Conservation (phyloP, 148 eudicot genomes). For the Fagopyrum esculentum region DNA sequence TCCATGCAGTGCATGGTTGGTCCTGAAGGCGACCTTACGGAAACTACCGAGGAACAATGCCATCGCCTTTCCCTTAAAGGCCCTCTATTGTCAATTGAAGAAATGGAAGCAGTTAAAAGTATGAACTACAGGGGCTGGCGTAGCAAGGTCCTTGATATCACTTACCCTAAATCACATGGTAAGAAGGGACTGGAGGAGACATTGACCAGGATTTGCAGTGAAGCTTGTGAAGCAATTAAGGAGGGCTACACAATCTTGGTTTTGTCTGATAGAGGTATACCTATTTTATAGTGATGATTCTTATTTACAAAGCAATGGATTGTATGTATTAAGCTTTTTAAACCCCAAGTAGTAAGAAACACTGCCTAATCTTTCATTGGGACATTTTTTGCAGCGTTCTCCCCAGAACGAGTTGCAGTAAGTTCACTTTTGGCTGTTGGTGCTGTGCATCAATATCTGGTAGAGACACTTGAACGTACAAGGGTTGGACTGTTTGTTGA, state of each 20-base stretch:
- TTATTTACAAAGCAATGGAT: background rate
- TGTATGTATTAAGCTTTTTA: background rate
- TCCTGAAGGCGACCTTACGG: conserved; percentile 98
- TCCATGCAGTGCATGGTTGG: conserved; percentile 99
- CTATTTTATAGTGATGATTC: background rate
- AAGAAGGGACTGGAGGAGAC: conserved; percentile 90
- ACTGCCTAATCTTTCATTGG: conserved; percentile 8
- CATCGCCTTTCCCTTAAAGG: conserved; percentile 95
- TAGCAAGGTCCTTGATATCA: conserved; percentile 88
- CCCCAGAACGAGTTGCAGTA: conserved; percentile 71
- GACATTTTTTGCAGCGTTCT: conserved; percentile 51
- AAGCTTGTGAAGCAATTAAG: conserved; percentile 78
- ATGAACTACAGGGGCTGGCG: conserved; percentile 97
- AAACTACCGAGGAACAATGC: conserved; percentile 90
- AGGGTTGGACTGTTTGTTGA: conserved; percentile 79
- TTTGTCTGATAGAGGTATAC: conserved; percentile 93
- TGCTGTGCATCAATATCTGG: conserved; percentile 95
- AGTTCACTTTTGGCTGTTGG: conserved; percentile 97
- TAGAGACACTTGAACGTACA: conserved; percentile 82
- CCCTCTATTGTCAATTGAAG: conserved; percentile 72
- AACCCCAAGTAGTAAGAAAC: background rate
- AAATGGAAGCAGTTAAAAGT: conserved; percentile 92
- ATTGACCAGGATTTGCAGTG: conserved; percentile 75
- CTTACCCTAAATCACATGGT: conserved; percentile 66
- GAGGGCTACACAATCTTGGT: conserved; percentile 75